These are phyloP conservation scores for Diaporthe helianthi DNA, from an alignment of 2,329 filamentous ascomycete species.

Conservation along the genomic window DNA sequence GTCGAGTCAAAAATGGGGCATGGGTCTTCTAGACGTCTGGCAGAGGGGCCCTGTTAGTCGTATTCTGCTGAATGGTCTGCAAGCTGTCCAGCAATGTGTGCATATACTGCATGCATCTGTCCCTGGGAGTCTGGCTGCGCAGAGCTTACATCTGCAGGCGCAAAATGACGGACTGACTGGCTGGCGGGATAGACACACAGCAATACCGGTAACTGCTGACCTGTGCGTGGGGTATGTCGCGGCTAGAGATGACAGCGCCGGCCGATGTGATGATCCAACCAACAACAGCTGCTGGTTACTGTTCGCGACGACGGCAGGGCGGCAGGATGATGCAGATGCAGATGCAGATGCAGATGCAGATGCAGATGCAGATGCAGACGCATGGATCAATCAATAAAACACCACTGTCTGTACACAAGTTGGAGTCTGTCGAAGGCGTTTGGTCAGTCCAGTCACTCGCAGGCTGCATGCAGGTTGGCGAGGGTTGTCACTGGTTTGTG, in stretches of 20 bases:
- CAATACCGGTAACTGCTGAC: neutral
- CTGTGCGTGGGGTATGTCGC: constrained; percentile 1
- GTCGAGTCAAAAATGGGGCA: neutral
- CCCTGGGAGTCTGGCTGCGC: neutral
- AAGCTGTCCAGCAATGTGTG: neutral
- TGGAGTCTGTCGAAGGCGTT: constrained; percentile 8
- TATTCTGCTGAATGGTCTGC: neutral
- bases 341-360: constrained; percentile 12
- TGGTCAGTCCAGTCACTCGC: constrained; percentile 4
- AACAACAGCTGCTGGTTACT: constrained; percentile 17
- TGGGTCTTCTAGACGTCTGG: neutral
- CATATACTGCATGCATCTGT: neutral
- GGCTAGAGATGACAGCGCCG: neutral
- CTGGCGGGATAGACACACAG: neutral
- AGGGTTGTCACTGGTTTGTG: neutral
- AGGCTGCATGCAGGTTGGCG: constrained; percentile 13
- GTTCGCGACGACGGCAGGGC: constrained; percentile 13
- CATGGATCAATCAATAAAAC: neutral
- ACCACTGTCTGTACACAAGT: neutral
- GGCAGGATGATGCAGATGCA: neutral
- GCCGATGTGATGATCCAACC: constrained; percentile 16
- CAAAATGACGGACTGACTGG: neutral
- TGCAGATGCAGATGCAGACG: constrained; percentile 1
- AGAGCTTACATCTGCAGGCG: neutral
- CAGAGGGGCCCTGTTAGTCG: neutral